Base-by-base conservation (phyloP, 2,329 filamentous ascomycete species). In the Fusarium sp. region DNA sequence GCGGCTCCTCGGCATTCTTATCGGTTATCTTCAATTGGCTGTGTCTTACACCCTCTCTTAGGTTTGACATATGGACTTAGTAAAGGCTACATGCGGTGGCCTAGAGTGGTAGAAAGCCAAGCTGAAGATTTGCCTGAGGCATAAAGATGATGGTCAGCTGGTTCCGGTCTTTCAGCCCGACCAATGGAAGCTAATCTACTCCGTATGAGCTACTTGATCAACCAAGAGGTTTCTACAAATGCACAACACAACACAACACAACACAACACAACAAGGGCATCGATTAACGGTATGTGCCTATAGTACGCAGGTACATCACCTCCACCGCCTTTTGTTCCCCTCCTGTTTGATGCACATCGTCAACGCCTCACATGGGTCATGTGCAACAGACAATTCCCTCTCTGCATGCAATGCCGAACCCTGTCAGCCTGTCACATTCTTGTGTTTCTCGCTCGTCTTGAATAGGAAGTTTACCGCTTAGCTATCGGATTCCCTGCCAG, bases 1-100 rank as follows among this genome's bases (percentile, higher is more conserved):
- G 72, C 69, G 72, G 72, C 69, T 75, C 69, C 73, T 64, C 52
- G 63, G 57, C 60, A 52, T 63, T 49, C 73, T 75, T 75, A 74
- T 75, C 73, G 60, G 35, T 47, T n/a, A 11, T 16, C 25, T 32
- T 25, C 49, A 19, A 71, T 75, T 75, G 73, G 73, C 25, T 40
- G 25, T 54, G 23, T 49, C 47, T 57, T 54, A 35, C 52, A 71
- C 47, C 61, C 54, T 71, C 52, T 61, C 42, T 40, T 13, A n/a
- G 33, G 28, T 42, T 47, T 50, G 71, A 71, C 62, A 72, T 57
- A 65, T 59, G 28, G 44, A 60, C 43, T 70, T 50, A 57, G 38
- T 46, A 38, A 50, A 42, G 42, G 38, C 37, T 46, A 21, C 21
- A 35, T n/a, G 12, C 19, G 46, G 33, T 33, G 32, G 32, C 33